Evolutionary conservation across 495 filamentous ascomycete species (phyloP), one percentile per base, ranked within the genome.

Genomic region (Beverwykella pulmonaria): DNA sequence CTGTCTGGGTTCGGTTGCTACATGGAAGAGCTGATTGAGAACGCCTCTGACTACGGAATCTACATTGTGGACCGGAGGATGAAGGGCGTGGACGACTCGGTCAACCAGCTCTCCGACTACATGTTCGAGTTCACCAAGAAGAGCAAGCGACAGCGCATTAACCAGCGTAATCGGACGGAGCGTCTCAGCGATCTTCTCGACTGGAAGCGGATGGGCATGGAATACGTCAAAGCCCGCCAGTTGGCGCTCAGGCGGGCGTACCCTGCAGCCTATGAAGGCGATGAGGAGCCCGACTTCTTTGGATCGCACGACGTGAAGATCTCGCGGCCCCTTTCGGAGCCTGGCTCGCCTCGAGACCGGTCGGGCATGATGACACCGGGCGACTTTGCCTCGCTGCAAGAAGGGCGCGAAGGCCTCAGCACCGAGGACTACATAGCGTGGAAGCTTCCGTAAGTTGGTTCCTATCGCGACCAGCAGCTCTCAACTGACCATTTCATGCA

Each of bases 151-250:
- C 94, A 98, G 76, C 89, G 94, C 22, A 98, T 98, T 81, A 98
- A 98, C 80, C 95, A 97, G 80, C 86, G 94, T 19, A 98, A 98
- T 79, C 87, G 94, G n/a, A 98, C 95, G 0, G 94, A 98, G 79
- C 86, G 94, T 23, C 79, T 98, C 53, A 95, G 92, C 70, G 94
- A 98, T 75, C 82, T 98, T 30, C 81, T 98, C 50, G 94, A 98
- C 77, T 98, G 94, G 94, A 98, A 98, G 82, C 83, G 94, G 44
- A 98, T 98, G 94, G 94, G 94, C 12, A 86, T 97, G 90, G 94
- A 98, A 77, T 98, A 98, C 70, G 90, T 97, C 78, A 98, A 98
- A 79, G 94, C 94, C 34, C 86, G 94, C 36, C 95, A 98, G 77
- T 77, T 98, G 63, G 94, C 94, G 15, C 80, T 98, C 65, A 82